phyloP scores from a whole-genome alignment of 495 filamentous ascomycete genomes.

The Penicillium subrubescens region DNA sequence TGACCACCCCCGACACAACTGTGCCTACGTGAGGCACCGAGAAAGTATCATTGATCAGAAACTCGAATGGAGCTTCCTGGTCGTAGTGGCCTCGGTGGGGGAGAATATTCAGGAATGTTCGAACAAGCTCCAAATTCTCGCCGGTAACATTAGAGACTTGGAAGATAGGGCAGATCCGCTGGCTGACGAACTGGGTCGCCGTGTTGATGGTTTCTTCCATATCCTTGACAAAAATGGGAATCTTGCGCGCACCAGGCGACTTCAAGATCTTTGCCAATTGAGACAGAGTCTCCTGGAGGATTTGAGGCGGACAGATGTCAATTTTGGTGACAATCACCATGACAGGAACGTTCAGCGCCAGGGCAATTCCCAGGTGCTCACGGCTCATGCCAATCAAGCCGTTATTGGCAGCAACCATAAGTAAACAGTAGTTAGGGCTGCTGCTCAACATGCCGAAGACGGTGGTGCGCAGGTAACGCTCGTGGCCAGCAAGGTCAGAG shows the following conservation, averaged over 20 bases:
- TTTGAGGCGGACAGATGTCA: conserved; percentile 96
- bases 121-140: conserved; percentile 75
- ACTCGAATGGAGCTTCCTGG: conserved; percentile 85
- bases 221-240: conserved; percentile 95
- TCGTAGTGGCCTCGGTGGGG: conserved; percentile 95
- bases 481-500: conserved; percentile 93
- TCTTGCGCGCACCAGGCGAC: conserved; percentile 89
- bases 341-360: conserved; percentile 94
- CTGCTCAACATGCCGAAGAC: conserved; percentile 94
- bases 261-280: conserved; percentile 92
- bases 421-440: conserved; percentile 94
- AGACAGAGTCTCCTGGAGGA: conserved; percentile 89
- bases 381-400: conserved; percentile 97
- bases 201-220: conserved; percentile 92
- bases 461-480: conserved; percentile 92
- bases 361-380: conserved; percentile 93
- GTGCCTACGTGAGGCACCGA: conserved; percentile 98
- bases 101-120: conserved; percentile 91
- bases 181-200: conserved; percentile 92
- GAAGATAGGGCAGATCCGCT: conserved; percentile 95
- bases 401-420: conserved; percentile 99
- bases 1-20: conserved; percentile 92
- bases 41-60: conserved; percentile 96
- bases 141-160: conserved; percentile 98
- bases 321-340: conserved; percentile 99